Evolutionary conservation across 139 green algal species (phyloP).

Genomic region (Zygnema circumcarinatum): DNA sequence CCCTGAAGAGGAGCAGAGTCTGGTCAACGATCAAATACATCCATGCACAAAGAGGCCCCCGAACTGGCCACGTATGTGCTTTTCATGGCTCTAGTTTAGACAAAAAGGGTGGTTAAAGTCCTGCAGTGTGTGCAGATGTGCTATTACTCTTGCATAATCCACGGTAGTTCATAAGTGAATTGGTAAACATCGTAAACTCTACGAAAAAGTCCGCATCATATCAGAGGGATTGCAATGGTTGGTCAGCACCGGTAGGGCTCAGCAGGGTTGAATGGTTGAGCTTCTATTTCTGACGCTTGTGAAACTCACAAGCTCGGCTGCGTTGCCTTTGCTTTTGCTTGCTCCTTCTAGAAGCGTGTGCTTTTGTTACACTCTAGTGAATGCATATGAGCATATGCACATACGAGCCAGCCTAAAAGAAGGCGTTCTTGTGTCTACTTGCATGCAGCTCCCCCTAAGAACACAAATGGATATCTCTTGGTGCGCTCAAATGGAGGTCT

Average conservation of each 20-base stretch:
- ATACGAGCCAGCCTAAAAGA: too few relatives aligned
- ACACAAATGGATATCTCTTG: slow-evolving; percentile 52
- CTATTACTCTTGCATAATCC: too few relatives aligned
- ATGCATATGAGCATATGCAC: background rate
- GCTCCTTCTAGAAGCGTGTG: background rate
- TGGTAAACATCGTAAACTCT: background rate
- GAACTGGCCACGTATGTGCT: slow-evolving; percentile 15
- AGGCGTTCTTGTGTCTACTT: background rate
- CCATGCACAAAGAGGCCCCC: background rate
- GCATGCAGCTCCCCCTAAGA: slow-evolving; percentile 29
- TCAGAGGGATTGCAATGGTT: background rate
- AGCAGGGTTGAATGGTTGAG: too few relatives aligned
- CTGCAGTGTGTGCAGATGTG: background rate
- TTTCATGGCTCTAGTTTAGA: background rate
- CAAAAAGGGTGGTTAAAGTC: background rate
- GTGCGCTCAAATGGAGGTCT: slow-evolving; percentile 47
- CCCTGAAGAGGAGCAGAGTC: background rate
- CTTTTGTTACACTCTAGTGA: background rate
- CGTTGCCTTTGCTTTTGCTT: background rate
- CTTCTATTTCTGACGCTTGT: background rate
- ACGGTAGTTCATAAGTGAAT: too few relatives aligned
- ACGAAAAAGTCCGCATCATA: background rate
- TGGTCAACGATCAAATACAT: slow-evolving; percentile 7
- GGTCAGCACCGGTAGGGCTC: background rate
- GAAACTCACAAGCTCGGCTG: background rate